Conservation (phyloP, 768 basidiomycete genomes). For the Tulasnella sp. region DNA sequence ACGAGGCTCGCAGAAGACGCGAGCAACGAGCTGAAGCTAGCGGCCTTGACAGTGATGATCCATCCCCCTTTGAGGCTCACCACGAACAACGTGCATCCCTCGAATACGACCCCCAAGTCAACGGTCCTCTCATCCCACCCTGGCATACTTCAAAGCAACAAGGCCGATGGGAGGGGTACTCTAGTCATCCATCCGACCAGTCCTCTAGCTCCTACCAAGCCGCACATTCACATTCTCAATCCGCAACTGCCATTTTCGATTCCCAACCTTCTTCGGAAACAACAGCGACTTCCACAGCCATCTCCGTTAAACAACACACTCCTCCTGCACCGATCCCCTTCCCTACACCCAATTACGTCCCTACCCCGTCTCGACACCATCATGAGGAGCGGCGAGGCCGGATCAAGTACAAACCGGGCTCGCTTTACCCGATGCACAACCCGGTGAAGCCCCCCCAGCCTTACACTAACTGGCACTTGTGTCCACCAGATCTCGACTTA, state of each 20-base stretch:
- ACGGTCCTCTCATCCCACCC: constrained; percentile 8
- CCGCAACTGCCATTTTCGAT: not conserved
- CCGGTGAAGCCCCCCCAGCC: constrained; percentile 9
- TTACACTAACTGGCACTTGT: constrained; percentile 15
- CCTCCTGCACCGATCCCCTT: constrained; percentile 11
- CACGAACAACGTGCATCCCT: not conserved
- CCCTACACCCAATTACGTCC: constrained; percentile 1
- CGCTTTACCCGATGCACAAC: constrained; percentile 15
- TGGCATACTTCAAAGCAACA: constrained; percentile 9
- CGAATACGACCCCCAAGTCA: constrained; percentile 1
- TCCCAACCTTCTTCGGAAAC: not conserved
- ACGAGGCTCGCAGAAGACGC: constrained; percentile 12
- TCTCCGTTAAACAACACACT: not conserved
- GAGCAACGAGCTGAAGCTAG: not conserved
- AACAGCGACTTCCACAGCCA: not conserved
- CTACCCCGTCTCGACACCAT: not conserved
- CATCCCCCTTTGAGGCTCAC: constrained; percentile 4
- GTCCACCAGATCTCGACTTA: constrained; percentile 12
- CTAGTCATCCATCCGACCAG: not conserved
- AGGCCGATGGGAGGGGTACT: constrained; percentile 9
- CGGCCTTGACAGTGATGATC: not conserved
- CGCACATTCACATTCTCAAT: not conserved
- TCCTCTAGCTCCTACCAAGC: not conserved
- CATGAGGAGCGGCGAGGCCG: constrained; percentile 1
- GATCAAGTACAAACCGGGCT: constrained; percentile 9